These are phyloP conservation scores for Guillardia theta DNA, from an alignment of 78 protist genomes.

Conservation along the genomic window DNA sequence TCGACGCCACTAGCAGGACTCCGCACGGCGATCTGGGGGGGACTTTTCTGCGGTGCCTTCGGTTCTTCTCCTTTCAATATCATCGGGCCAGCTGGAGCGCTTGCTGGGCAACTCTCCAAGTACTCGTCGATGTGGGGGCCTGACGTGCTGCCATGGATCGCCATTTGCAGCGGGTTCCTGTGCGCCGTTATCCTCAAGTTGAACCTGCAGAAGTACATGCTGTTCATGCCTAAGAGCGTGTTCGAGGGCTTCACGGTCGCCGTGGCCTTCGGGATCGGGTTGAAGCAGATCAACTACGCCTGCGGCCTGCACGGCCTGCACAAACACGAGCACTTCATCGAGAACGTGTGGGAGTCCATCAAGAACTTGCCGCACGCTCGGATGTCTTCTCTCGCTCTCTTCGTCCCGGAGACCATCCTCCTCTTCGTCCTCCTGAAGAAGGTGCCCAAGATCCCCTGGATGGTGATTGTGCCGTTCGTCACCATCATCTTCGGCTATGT, in stretches of 20 bases:
- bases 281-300: not conserved
- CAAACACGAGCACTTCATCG: not conserved
- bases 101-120: not conserved
- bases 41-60: not conserved
- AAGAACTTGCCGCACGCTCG: not conserved
- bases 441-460: not conserved
- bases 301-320: not conserved
- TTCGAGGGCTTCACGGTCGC: slow-evolving; percentile 14
- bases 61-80: slow-evolving; percentile 1
- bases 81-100: not conserved
- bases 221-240: not conserved
- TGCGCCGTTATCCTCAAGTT: not conserved
- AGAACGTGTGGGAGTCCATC: not conserved
- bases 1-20: not conserved
- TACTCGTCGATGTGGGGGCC: not conserved
- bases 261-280: not conserved
- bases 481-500: not conserved
- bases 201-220: not conserved
- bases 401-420: not conserved
- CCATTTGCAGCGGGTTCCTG: not conserved
- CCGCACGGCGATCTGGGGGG: not conserved
- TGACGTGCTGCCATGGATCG: not conserved
- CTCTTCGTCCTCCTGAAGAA: not conserved
- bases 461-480: not conserved
- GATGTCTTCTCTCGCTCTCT: not conserved